Percentiles rank a stretch among this genome's conserved stretches.
Conservation (phyloP, 2,329 filamentous ascomycete genomes). For the Magnaporthiopsis poae region DNA sequence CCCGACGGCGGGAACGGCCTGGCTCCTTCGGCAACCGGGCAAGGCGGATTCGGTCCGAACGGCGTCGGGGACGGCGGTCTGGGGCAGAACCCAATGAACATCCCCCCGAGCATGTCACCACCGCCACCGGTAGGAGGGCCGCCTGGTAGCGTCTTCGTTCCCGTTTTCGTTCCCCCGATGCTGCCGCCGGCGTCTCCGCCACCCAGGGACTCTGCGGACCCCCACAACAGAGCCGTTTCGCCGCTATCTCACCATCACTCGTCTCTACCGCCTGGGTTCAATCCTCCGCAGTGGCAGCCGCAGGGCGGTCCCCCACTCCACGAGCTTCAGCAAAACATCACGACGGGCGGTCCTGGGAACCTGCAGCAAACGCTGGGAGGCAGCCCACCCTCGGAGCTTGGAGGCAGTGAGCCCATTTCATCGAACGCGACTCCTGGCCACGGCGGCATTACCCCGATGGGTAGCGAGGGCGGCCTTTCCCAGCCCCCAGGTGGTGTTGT, state of each 20-base stretch:
- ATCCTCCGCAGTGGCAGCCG: not conserved
- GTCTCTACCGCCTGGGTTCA: not conserved
- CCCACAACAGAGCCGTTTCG: not conserved
- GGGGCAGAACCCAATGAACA: not conserved
- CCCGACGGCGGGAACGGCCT: not conserved
- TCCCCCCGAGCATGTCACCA: not conserved
- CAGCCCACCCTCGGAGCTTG: not conserved
- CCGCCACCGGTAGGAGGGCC: not conserved
- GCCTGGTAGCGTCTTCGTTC: not conserved
- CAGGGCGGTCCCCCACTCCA: not conserved
- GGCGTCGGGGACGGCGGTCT: not conserved
- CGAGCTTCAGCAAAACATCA: not conserved
- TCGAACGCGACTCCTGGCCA: not conserved
- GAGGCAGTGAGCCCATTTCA: not conserved
- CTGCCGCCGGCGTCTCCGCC: not conserved
- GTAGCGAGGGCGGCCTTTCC: not conserved
- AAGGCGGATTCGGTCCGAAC: not conserved
- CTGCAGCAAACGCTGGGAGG: not conserved
- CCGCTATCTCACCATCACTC: not conserved
- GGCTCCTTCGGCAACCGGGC: not conserved
- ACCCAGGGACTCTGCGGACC: not conserved
- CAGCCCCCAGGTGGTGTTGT: not conserved
- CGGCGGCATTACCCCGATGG: not conserved
- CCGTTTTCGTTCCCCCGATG: conserved; percentile 1
- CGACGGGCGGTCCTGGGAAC: not conserved